phyloP scores from a whole-genome alignment of 1,139 yeast species.

The Pichia sp. region DNA sequence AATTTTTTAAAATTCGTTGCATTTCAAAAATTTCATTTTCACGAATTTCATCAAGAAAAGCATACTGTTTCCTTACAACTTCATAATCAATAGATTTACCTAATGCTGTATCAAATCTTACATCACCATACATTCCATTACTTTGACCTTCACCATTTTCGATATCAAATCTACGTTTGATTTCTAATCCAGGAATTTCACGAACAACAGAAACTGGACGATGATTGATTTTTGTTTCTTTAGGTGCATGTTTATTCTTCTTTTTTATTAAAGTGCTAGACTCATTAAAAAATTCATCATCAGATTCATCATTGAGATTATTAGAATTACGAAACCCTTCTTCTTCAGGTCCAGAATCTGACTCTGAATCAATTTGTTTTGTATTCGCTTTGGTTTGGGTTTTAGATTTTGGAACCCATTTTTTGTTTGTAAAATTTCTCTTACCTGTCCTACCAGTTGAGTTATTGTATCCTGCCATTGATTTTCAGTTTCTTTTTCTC shows the following conservation, averaged over 20 bases:
- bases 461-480: no score
- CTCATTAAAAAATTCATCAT: conserved; percentile 4
- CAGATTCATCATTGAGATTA: conserved; percentile 25
- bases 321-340: conserved; percentile 9
- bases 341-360: conserved; percentile 20
- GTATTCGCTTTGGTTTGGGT: no score
- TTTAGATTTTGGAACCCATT: background rate
- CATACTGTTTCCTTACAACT: conserved; percentile 66
- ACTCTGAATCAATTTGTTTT: conserved; percentile 1
- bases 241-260: conserved; percentile 68
- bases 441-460: no score
- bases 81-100: conserved; percentile 68
- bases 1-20: conserved; percentile 50
- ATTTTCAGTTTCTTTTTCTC: no score
- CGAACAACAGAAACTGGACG: conserved; percentile 63
- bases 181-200: conserved; percentile 62
- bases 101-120: conserved; percentile 82
- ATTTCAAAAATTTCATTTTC: conserved; percentile 61
- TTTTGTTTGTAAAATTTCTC: background rate
- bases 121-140: conserved; percentile 50
- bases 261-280: conserved; percentile 20
- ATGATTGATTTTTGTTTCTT: conserved; percentile 59
- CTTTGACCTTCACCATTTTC: conserved; percentile 12
- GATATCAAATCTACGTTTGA: conserved; percentile 33
- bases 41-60: conserved; percentile 81